Conservation (phyloP, 2,329 filamentous ascomycete species). For the Thielaviopsis punctulata region DNA sequence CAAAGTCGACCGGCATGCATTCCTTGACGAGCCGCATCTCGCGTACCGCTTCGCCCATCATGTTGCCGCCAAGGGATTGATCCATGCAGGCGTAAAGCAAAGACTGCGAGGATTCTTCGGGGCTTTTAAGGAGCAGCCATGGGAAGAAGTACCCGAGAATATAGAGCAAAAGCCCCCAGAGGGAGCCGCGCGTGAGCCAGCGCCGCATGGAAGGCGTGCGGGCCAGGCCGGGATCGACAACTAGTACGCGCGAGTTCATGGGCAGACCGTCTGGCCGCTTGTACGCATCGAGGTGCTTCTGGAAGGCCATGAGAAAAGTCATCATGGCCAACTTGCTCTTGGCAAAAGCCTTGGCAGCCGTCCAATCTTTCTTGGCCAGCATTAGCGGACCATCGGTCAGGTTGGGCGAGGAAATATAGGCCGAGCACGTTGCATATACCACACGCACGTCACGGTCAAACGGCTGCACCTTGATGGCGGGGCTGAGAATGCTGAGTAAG, state of each 20-base stretch:
- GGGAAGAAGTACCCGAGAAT: slow-evolving; percentile 60
- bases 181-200: slow-evolving; percentile 70
- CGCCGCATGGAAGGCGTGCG: slow-evolving; percentile 76
- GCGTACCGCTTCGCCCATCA: slow-evolving; percentile 38
- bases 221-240: slow-evolving; percentile 72
- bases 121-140: slow-evolving; percentile 79
- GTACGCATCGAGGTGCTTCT: slow-evolving; percentile 78
- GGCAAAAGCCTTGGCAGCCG: slow-evolving; percentile 41
- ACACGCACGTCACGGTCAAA: slow-evolving; percentile 85
- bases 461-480: slow-evolving; percentile 77
- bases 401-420: slow-evolving; percentile 65
- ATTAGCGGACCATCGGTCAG: slow-evolving; percentile 30
- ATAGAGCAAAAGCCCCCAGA: slow-evolving; percentile 66
- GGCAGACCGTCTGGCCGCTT: slow-evolving; percentile 68
- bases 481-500: slow-evolving; percentile 75
- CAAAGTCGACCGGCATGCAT: slow-evolving; percentile 58
- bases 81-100: slow-evolving; percentile 81
- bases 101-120: slow-evolving; percentile 69
- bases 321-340: slow-evolving; percentile 64
- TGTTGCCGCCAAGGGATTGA: slow-evolving; percentile 29
- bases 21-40: slow-evolving; percentile 66
- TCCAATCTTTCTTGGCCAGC: slow-evolving; percentile 33
- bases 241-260: slow-evolving; percentile 64
- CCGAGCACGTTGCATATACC: slow-evolving; percentile 70
- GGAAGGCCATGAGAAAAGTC: slow-evolving; percentile 76